Evolutionary conservation across 768 basidiomycete species (phyloP), one percentile per base, ranked within the genome.

Genomic region (Polyporus arcularius): DNA sequence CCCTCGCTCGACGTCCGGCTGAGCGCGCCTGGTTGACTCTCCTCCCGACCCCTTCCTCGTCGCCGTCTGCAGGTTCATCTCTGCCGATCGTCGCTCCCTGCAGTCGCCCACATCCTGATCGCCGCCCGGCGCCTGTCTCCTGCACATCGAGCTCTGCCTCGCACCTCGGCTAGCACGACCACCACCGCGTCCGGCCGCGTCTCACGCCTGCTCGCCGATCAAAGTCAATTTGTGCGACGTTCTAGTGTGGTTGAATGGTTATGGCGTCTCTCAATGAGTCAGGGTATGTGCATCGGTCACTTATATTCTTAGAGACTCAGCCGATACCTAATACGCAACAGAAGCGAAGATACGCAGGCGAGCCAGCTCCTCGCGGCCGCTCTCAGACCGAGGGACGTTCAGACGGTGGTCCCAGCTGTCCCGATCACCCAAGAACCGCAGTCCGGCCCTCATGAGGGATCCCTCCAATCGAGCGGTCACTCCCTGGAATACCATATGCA

Each of bases 401-500:
- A 45, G 7, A n/a, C 35, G 1, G 28, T 41, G 12, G n/a, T 14
- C n/a, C 14, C 15, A 5, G 32, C 12, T 12, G n/a, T 15, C 10
- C 3, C 35, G 8, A 6, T 28, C 4, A 15, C 15, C 11, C 53
- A 47, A 14, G 61, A 55, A 12, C 26, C 31, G 16, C 47, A 51
- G 4, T 48, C 46, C 18, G 21, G 3, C 21, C 40, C 48, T 2
- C 28, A 35, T 35, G 49, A 56, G 2, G 59, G 40, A 7, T 58
- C 64, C 10, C 32, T 45, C 16, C 47, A 32, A 16, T 57, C 62
- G 2, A 60, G 59, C 49, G 64, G 58, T 68, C 64, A 70, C 74
- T 40, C 69, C 4, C 39, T 75, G 41, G 77, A 76, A 57, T 86
- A 87, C 71, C 80, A 83, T 67, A 79, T 85, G 61, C 81, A 85